phyloP scores from a whole-genome alignment of 2,329 filamentous ascomycete genomes.

The Aspergillus ochraceoroseus region DNA sequence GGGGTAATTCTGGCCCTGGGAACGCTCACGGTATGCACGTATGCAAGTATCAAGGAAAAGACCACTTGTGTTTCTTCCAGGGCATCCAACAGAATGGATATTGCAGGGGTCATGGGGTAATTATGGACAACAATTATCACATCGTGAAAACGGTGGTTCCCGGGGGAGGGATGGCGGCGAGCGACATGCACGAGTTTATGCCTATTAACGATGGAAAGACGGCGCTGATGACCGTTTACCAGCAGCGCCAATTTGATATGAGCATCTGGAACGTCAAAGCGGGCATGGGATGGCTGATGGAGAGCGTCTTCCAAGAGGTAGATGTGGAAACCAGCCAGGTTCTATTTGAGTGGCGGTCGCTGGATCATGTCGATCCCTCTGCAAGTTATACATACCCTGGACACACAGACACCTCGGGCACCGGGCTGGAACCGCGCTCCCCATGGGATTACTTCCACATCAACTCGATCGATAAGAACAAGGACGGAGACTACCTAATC shows the following conservation, averaged over 20 bases:
- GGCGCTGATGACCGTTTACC: constrained; percentile 41
- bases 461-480: constrained; percentile 43
- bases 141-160: constrained; percentile 47
- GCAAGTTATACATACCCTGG: constrained; percentile 46
- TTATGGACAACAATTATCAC: constrained; percentile 49
- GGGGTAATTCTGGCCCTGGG: constrained; percentile 47
- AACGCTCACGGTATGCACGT: constrained; percentile 48
- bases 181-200: constrained; percentile 53
- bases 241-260: constrained; percentile 46
- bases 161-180: constrained; percentile 39
- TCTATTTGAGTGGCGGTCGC: constrained; percentile 49
- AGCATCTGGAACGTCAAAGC: constrained; percentile 41
- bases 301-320: constrained; percentile 52
- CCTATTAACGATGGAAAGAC: constrained; percentile 44
- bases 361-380: constrained; percentile 48
- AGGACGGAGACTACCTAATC: constrained; percentile 40
- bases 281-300: constrained; percentile 50
- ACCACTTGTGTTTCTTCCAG: constrained; percentile 52
- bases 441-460: constrained; percentile 47
- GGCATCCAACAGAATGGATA: constrained; percentile 51
- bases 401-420: constrained; percentile 46
- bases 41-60: constrained; percentile 46
- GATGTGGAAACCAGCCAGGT: constrained; percentile 48
- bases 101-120: constrained; percentile 50
- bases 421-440: constrained; percentile 44